These are phyloP conservation scores for Centrapalus pauciflorus DNA, from an alignment of 129 eudicot genomes.

Conservation along the genomic window DNA sequence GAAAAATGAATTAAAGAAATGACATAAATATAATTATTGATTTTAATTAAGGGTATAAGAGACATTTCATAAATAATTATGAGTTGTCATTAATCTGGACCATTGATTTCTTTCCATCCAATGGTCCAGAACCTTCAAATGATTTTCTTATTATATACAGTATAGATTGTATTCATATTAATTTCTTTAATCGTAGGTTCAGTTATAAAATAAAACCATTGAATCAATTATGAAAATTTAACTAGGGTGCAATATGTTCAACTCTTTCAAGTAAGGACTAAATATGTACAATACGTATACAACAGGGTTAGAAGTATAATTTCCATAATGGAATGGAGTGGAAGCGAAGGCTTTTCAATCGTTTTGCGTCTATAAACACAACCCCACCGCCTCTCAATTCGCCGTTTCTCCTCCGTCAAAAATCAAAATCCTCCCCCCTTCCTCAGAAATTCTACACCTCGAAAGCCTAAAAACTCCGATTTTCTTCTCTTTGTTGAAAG, in stretches of 20 bases:
- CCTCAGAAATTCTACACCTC: background rate
- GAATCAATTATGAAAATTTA: too few species aligned
- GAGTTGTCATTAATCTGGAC: too few species aligned
- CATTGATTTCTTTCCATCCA: too few species aligned
- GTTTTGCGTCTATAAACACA: constrained; percentile 17
- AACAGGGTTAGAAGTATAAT: background rate
- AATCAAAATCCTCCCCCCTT: constrained; percentile 5
- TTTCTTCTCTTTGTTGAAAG: background rate
- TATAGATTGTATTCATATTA: too few species aligned
- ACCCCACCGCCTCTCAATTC: background rate
- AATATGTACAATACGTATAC: background rate
- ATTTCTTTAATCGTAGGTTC: too few species aligned
- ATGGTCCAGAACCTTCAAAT: too few species aligned
- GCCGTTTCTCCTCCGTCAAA: constrained; percentile 5
- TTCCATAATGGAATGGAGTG: background rate
- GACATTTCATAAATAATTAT: too few species aligned
- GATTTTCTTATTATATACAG: too few species aligned
- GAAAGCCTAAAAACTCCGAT: background rate
- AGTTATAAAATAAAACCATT: too few species aligned
- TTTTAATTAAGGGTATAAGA: too few species aligned
- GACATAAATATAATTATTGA: too few species aligned
- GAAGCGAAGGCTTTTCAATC: background rate
- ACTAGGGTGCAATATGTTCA: background rate
- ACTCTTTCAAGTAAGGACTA: background rate
- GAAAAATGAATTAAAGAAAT: too few species aligned